Base-by-base conservation (phyloP, 1,139 yeast genomes). In the Williopsis jadinii region DNA sequence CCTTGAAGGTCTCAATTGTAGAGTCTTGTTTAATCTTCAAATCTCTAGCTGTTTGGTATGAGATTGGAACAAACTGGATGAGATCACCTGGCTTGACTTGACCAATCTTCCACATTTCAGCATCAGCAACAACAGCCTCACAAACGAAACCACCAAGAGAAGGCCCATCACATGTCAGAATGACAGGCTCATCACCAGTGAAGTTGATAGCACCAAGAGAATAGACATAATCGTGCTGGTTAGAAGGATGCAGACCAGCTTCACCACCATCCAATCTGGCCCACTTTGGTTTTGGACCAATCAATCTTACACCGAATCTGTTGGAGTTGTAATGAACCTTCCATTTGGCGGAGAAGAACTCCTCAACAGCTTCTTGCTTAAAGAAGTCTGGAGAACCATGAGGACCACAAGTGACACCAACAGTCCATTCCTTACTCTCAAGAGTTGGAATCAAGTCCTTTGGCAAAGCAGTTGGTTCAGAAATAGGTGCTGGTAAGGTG, bases 101-200 rank as follows among this genome's bases (percentile, higher is more conserved):
- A 41, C 98, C 98, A 60, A 92, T 84, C 68, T 92, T 92, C 97
- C 97, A 92, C 84, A 92, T 79, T 67, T 92, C 98, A 30, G 95
- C 87, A 60, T 88, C 95, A 27, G 87, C 85, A 48, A 92, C 95
- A 44, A 90, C 97, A 6, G 95, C 97, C 58, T 87, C 85, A 66
- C 97, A 92, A 32, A 92, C 97, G 59, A 92, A 92, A 1, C 98
- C 98, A 56, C 97, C 97, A 49, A 92, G 75, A 11, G 96, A 85
- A 39, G 97, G 97, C 47, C 97, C 97, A 65, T 92, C 98, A 59
- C 96, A 86, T 9, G 97, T 86, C 63, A 92, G 74, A 52, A 92
- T 87, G 30, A 92, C 98, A 3, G 97, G 97, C 63, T 90, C 97
- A 64, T 92, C 97, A 64, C 98, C 98, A 28, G 97, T 90, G 60